Percentiles rank a stretch among this genome's conserved stretches.
phyloP scores from a whole-genome alignment of 2,329 filamentous ascomycete genomes.

The Elsinoe batatas region DNA sequence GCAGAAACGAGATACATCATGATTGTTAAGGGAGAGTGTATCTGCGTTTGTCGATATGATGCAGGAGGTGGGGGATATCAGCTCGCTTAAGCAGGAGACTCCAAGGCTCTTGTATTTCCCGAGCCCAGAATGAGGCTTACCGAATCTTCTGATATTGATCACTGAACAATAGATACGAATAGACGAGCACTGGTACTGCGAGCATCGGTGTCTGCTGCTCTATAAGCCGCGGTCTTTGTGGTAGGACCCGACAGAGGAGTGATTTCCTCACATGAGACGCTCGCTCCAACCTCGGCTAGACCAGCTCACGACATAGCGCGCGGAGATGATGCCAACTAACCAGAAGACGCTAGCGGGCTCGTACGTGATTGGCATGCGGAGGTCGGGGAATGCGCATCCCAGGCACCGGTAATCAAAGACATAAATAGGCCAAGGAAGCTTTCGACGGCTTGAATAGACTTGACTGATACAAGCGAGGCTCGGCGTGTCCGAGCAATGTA shows the following conservation, averaged over 20 bases:
- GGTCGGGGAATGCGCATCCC: neutral
- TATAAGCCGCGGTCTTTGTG: neutral
- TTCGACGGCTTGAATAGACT: neutral
- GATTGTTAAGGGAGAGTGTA: neutral
- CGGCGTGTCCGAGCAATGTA: neutral
- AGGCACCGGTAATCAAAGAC: neutral
- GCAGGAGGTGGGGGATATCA: neutral
- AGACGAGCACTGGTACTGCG: neutral
- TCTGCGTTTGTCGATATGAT: neutral
- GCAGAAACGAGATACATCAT: neutral
- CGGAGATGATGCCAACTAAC: neutral
- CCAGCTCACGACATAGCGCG: neutral
- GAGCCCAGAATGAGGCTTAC: neutral
- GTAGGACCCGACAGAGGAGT: neutral
- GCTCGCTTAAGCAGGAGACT: neutral
- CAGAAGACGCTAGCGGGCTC: neutral
- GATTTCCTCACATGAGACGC: neutral
- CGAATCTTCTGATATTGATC: neutral
- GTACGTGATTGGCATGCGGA: neutral
- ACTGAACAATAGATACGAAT: neutral
- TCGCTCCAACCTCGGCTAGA: neutral
- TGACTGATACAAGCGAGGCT: neutral
- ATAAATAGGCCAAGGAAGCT: slow-evolving; percentile 6
- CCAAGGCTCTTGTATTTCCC: neutral
- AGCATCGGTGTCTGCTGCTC: neutral